Conservation (phyloP, 2,329 filamentous ascomycete species). For the Achaetomium macrosporum region DNA sequence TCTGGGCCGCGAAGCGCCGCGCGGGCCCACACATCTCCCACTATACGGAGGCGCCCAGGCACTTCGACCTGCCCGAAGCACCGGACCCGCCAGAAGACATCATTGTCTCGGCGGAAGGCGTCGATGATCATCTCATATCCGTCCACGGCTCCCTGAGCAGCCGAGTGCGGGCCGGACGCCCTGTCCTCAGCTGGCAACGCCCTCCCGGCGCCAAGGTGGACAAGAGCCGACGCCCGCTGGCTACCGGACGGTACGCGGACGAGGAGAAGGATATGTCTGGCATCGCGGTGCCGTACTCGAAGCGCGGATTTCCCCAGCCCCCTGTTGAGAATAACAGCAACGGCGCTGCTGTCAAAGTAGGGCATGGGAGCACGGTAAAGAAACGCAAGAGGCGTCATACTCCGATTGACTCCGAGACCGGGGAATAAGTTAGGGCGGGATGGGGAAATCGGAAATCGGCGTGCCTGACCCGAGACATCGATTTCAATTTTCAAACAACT, state of each 20-base stretch:
- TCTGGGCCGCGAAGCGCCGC: background rate
- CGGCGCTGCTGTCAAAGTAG: background rate
- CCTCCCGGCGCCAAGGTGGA: background rate
- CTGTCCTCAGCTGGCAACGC: background rate
- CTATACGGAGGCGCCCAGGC: constrained; percentile 1
- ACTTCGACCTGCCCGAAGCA: background rate
- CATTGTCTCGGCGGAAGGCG: background rate
- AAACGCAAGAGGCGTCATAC: too few relatives aligned
- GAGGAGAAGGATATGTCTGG: background rate
- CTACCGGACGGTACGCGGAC: constrained; percentile 15
- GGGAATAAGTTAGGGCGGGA: too few relatives aligned
- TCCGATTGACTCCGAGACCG: too few relatives aligned
- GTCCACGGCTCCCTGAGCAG: background rate
- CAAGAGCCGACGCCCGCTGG: background rate
- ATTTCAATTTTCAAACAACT: too few relatives aligned
- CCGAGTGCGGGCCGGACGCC: background rate
- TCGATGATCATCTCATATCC: background rate
- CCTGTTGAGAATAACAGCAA: background rate
- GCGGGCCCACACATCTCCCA: background rate
- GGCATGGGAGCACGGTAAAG: background rate
- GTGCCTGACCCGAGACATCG: too few relatives aligned
- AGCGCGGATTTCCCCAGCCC: background rate
- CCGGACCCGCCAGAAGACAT: background rate
- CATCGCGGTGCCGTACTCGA: background rate
- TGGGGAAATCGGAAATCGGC: too few relatives aligned